Conservation (phyloP, 768 basidiomycete genomes). For the Tricholomella constricta region DNA sequence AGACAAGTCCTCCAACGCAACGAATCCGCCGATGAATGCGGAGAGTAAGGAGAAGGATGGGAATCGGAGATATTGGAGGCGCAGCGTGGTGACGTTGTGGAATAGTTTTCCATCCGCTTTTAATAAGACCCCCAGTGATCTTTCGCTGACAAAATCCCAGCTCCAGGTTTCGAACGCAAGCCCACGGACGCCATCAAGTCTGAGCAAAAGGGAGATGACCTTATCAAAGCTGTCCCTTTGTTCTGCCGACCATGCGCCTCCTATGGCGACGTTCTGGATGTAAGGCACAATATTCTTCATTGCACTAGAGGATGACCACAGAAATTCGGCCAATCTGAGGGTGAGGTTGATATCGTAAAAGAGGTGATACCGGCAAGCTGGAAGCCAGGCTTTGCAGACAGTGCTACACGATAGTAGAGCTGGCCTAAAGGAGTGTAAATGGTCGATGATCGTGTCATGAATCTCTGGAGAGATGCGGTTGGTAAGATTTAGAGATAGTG, state of each 20-base stretch:
- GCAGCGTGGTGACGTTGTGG: slow-evolving; percentile 56
- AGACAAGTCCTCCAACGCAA: slow-evolving; percentile 44
- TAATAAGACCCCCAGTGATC: slow-evolving; percentile 37
- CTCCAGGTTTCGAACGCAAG: slow-evolving; percentile 29
- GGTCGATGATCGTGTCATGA: slow-evolving; percentile 30
- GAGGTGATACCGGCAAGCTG: slow-evolving; percentile 33
- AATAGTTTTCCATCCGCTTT: slow-evolving; percentile 35
- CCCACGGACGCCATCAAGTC: slow-evolving; percentile 19
- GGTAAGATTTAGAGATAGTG: slow-evolving; percentile 22
- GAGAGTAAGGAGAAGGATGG: slow-evolving; percentile 48
- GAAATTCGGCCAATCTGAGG: slow-evolving; percentile 26
- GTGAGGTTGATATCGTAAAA: slow-evolving; percentile 33
- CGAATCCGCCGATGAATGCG: slow-evolving; percentile 53
- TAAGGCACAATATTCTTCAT: slow-evolving; percentile 25
- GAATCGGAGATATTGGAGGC: slow-evolving; percentile 30
- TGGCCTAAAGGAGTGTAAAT: slow-evolving; percentile 26
- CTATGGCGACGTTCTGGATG: slow-evolving; percentile 31
- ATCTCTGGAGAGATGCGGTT: slow-evolving; percentile 34
- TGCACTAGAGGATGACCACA: slow-evolving; percentile 29
- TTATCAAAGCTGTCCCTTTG: slow-evolving; percentile 16
- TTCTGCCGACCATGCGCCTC: slow-evolving; percentile 25
- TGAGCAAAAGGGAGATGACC: slow-evolving; percentile 22
- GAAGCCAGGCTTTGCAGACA: slow-evolving; percentile 36
- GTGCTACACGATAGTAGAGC: slow-evolving; percentile 31
- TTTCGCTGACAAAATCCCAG: slow-evolving; percentile 32